These are phyloP conservation scores for Kappamyces sp. DNA, from an alignment of 192 early-diverging fungal genomes.

Conservation along the genomic window DNA sequence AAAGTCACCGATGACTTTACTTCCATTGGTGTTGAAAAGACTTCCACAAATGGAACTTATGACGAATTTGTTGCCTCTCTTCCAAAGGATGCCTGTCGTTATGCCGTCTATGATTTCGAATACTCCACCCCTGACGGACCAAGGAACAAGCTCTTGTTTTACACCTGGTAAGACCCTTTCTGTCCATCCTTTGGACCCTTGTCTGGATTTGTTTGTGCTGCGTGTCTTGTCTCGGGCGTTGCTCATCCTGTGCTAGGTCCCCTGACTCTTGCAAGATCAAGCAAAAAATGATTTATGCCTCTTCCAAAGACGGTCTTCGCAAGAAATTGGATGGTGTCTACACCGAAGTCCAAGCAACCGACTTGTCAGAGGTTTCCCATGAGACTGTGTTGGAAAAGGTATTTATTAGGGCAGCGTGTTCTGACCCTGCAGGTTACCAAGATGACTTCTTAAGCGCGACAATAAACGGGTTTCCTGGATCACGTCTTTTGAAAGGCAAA, in stretches of 20 bases:
- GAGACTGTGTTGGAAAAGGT: slow-evolving; percentile 69
- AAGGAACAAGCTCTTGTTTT: slow-evolving; percentile 85
- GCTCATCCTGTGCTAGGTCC: slow-evolving; percentile 41
- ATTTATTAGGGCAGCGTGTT: background rate
- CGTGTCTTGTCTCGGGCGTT: background rate
- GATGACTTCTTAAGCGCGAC: slow-evolving; percentile 32
- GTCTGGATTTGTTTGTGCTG: background rate
- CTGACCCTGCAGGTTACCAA: slow-evolving; percentile 24
- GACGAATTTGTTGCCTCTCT: slow-evolving; percentile 63
- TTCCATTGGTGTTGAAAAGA: slow-evolving; percentile 64
- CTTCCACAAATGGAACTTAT: slow-evolving; percentile 48
- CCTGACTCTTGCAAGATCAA: slow-evolving; percentile 73
- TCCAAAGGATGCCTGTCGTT: slow-evolving; percentile 63
- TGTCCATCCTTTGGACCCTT: slow-evolving; percentile 1
- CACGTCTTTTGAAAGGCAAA: slow-evolving; percentile 63
- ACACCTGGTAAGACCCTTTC: slow-evolving; percentile 58
- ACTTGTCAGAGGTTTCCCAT: slow-evolving; percentile 63
- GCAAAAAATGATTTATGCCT: slow-evolving; percentile 88
- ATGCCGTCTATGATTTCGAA: slow-evolving; percentile 84
- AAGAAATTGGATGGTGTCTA: slow-evolving; percentile 66
- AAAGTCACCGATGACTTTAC: slow-evolving; percentile 66
- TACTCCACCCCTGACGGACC: slow-evolving; percentile 61
- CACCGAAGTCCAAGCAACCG: slow-evolving; percentile 81
- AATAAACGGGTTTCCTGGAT: background rate
- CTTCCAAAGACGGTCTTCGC: slow-evolving; percentile 73